A percentile compares a stretch with the other conserved stretches of the same genome.
Conservation (phyloP, 768 basidiomycete species). For the Coprinellus micaceus region DNA sequence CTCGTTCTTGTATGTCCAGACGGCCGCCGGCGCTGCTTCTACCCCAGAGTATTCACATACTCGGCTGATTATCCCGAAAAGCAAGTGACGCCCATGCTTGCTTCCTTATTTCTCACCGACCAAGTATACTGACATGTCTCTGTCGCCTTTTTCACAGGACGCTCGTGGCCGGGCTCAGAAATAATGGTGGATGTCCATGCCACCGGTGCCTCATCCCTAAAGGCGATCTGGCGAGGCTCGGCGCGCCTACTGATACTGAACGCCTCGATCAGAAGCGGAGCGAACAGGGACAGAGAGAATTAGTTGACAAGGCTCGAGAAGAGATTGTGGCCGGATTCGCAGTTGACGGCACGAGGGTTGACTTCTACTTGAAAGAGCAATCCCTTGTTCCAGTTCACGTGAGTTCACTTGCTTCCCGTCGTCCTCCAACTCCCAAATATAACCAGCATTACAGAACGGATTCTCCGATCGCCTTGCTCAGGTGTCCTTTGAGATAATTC, state of each 20-base stretch:
- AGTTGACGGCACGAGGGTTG: conserved; percentile 12
- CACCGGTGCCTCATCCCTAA: conserved; percentile 9
- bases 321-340: conserved; percentile 11
- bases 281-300: background rate
- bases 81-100: conserved; percentile 18
- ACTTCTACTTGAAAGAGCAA: conserved; percentile 9
- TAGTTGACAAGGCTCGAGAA: conserved; percentile 1
- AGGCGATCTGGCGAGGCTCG: background rate
- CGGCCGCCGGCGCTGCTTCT: conserved; percentile 26
- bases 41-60: conserved; percentile 32
- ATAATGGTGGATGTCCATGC: conserved; percentile 10
- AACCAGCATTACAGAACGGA: background rate
- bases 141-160: background rate
- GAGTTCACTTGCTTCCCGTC: background rate
- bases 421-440: too few species aligned
- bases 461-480: background rate
- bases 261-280: background rate
- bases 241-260: background rate
- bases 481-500: conserved; percentile 19
- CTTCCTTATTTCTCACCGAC: background rate
- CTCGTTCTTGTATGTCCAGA: conserved; percentile 29
- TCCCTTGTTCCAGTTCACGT: conserved; percentile 13
- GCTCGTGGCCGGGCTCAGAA: conserved; percentile 8
- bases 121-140: background rate
- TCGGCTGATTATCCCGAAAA: conserved; percentile 40